Conservation (phyloP, 805 yeast genomes). For the Tetrapisispora phaffii region DNA sequence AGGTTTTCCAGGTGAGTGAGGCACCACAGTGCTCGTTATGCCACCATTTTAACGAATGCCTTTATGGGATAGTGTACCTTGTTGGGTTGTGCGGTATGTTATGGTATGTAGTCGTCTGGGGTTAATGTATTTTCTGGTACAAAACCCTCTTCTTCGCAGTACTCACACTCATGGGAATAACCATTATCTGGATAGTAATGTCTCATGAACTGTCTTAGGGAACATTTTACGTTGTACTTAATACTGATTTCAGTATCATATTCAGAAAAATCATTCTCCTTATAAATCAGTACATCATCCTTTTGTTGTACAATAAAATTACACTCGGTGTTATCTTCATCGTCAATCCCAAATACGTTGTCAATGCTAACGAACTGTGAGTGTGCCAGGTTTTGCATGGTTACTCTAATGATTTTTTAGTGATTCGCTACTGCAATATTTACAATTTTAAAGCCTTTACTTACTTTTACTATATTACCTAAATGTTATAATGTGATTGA, state of each 20-base stretch:
- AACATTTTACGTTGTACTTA: background rate
- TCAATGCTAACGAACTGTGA: background rate
- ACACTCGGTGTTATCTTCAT: background rate
- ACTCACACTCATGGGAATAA: background rate
- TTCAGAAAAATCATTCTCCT: background rate
- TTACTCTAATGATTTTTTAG: background rate
- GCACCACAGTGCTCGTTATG: no score
- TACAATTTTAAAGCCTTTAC: no score
- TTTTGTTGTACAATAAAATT: background rate
- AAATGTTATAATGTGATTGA: no score
- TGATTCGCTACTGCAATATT: background rate
- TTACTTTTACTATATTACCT: no score
- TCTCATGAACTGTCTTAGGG: background rate
- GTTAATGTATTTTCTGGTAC: background rate
- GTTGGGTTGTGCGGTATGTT: no score
- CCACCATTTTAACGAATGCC: no score
- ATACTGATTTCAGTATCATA: background rate
- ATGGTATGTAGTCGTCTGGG: constrained; percentile 1
- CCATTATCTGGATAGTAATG: background rate
- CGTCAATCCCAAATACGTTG: background rate
- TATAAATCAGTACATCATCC: background rate
- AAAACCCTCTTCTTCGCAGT: background rate
- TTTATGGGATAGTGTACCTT: no score
- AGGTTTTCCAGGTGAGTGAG: no score
- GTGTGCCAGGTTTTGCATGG: background rate